Base-by-base conservation (phyloP, 306 rosid species). In the Medicago arabica region DNA sequence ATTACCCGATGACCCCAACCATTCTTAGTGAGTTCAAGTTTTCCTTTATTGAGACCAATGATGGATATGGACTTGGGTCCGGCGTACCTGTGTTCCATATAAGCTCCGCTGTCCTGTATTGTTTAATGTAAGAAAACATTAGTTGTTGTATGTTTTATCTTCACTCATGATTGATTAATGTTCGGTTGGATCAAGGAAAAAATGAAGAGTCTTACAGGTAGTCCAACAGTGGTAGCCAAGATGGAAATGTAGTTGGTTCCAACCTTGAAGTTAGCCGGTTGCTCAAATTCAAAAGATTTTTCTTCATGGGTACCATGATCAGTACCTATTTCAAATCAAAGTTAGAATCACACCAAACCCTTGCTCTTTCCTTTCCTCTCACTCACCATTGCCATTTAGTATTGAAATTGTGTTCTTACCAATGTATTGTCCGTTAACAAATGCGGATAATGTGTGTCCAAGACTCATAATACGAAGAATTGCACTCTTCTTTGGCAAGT, bases 71-170 rank as follows among this genome's bases (percentile, higher is more conserved):
- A 9, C 28, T 83, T 83, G 50, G 91, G 96, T 49, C 96, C 99
- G 0, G 98, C 91, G 47, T 16, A 90, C 77, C 99, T 89, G 78
- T 83, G 93, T 63, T 96, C 99, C 99, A 96, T 89, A 86, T 96
- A 96, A 38, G 98, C 90, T 85, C 98, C 99, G 46, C 98, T 90
- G 74, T 96, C 97, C 97, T 95, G 77, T 63, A 63, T 12, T 60
- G 3, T 13, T 60, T 12, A 17, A 28, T 25, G 9, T 14, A 28
- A 6, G 11, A 25, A 59, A 23, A 11, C 65, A 59, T 23, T 13
- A 7, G 1, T 25, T 4, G 8, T 23, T 10, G 15, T 12, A 8
- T 58, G 7, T 0, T 58, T 6, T 58, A 7, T 58, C 38, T 2
- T 58, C 7, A 12, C 23, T 4, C 14, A 2, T 12, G 2, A 1